phyloP scores from a whole-genome alignment of 2,329 filamentous ascomycete species.

The Thelonectria blattea region DNA sequence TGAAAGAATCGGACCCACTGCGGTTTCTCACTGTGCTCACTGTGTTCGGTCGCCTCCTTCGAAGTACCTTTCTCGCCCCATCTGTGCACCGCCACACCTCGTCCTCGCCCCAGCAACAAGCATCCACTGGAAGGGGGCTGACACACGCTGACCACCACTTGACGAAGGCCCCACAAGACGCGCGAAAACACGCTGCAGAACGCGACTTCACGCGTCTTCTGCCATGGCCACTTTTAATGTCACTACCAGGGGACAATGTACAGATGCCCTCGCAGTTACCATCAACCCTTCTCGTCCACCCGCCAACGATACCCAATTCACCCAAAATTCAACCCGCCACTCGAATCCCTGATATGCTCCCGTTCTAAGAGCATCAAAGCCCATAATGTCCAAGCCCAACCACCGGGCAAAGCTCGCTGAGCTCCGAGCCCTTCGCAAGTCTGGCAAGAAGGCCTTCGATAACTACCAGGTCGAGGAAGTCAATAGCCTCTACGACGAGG shows the following conservation, averaged over 20 bases:
- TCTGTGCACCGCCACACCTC: constrained; percentile 10
- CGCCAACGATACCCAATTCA: constrained; percentile 11
- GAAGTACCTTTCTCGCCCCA: neutral
- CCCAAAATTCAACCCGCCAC: neutral
- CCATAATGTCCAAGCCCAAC: constrained; percentile 46
- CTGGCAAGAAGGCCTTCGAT: constrained; percentile 90
- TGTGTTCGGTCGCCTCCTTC: neutral
- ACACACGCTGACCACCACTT: constrained; percentile 11
- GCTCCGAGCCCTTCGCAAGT: constrained; percentile 80
- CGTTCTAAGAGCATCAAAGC: constrained; percentile 22
- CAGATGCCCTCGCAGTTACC: neutral
- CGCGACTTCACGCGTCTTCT: constrained; percentile 19
- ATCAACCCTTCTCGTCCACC: neutral
- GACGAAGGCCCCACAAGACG: constrained; percentile 5
- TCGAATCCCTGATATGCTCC: constrained; percentile 29
- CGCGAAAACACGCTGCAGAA: constrained; percentile 6
- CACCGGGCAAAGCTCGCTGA: constrained; percentile 70
- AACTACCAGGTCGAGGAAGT: constrained; percentile 87
- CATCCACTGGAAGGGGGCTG: neutral
- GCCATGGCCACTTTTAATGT: constrained; percentile 18
- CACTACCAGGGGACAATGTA: constrained; percentile 8
- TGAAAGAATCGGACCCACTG: neutral
- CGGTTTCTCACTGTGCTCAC: neutral
- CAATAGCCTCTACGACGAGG: constrained; percentile 88
- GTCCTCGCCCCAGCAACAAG: neutral